Evolutionary conservation across 2,329 filamentous ascomycete genomes (phyloP), one percentile per base, ranked within the genome.

Genomic region (Nothomitra cinnamomea): DNA sequence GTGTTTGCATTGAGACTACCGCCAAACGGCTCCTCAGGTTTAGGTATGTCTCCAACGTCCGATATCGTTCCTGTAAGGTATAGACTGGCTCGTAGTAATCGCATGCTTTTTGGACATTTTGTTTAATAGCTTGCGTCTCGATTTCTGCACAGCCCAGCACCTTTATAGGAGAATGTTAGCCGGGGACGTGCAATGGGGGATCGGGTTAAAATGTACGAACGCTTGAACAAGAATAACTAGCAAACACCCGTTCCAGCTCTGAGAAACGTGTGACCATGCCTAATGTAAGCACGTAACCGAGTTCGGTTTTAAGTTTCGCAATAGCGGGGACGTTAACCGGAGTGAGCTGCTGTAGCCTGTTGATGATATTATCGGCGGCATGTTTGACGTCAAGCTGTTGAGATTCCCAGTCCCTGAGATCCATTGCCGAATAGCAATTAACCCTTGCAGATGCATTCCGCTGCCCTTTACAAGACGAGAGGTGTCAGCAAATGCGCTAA

Each of bases 21-120:
- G 12, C 6, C 3, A 7, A 15, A 25, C 12, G 43, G n/a, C 19
- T 25, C n/a, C 19, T 24, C 19, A 47, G 28, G 43, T 25, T 17
- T 10, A 47, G 19, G 21, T 47, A 47, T 47, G 19, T 5, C 43
- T 47, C 43, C 19, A 47, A 25, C 6, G 43, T 25, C 22, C 43
- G 19, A 15, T 47, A 47, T 25, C 43, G 19, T 25, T 47, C 43
- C 21, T 47, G 43, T 24, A 47, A 4, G 3, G 43, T 47, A 47
- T 47, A 47, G 21, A 47, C 21, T 25, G 43, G 43, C 21, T 47
- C 43, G 43, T 47, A 47, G 43, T 47, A 47, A 24, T 25, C 43
- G 21, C 43, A 47, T 10, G 43, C 19, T 25, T 47, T 15, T 47
- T 47, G 43, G 19, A 25, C 13, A 2, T 47, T 12, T 25, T 47